Evolutionary conservation across 768 basidiomycete genomes (phyloP), one percentile per base, ranked within the genome.

Genomic region (Podaxis sp.): DNA sequence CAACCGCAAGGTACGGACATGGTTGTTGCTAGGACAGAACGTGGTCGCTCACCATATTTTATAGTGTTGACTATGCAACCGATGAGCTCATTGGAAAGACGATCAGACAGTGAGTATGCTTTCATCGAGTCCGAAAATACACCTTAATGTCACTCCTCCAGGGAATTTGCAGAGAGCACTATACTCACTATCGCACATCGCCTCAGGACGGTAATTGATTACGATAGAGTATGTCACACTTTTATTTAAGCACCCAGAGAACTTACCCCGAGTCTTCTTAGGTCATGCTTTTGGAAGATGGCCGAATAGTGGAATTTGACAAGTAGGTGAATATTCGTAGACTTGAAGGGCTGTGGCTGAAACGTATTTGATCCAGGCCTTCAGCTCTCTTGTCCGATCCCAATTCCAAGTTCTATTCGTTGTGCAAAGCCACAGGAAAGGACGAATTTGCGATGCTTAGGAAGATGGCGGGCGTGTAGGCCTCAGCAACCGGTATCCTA

Each of bases 121-220:
- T 55, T 37, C 33, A 12, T 8, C 8, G 8, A 19, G 17, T 12
- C 19, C 49, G 12, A 27, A 38, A 19, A 41, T 24, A 19, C 12
- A 2, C 25, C 13, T 25, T n/a, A 11, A 40, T 46, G 25, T 56
- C 33, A 1, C 24, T 62, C 36, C 56, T 36, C 6, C 68, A 91
- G 89, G 3, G 88, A 89, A 75, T 94, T 94, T 64, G 85, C 89
- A 3, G 82, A 88, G 3, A 91, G 89, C 69, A 94, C 93, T 0
- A 91, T 94, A 59, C 75, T 94, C 22, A 94, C 93, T 0, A 93
- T 94, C 57, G 93, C 92, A 19, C 93, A 94, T 74, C 84, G 89
- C 6, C 76, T 91, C 59, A 82, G 88, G 9, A 90, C 89, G 0
- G 88, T 91, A 51, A 91, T 94, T 62, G 91, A 94, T 68, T 94